Base-by-base conservation (phyloP, 768 basidiomycete species). In the Mycena belliarum region DNA sequence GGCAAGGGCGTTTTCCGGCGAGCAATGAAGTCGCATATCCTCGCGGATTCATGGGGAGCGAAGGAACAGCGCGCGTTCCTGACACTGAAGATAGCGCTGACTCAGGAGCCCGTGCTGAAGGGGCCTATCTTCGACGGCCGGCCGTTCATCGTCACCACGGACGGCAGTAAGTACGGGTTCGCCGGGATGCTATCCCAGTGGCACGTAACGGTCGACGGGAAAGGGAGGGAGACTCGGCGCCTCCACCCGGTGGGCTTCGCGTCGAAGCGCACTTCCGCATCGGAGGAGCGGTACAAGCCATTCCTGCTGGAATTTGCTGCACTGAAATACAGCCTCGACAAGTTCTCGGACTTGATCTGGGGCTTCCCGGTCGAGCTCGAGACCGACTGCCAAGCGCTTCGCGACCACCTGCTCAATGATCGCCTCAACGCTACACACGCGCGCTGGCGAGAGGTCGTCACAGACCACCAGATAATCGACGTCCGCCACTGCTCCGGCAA, bases 291-390 rank as follows among this genome's bases (percentile, higher is more conserved):
- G 6, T 75, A 73, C 57, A 65, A 66, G 46, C 72, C 70, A 1
- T 74, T 68, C 57, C 50, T 73, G 7, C 65, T 71, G 9, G 71
- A 75, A 49, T 73, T 75, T 43, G 73, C 73, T 4, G 53, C 53
- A 16, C 53, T 55, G 24, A 55, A 55, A 16, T 55, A 46, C 37
- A 15, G 69, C 68, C 14, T 64, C 67, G 49, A 55, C 37, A 55
- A 67, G 66, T 47, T 68, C 57, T 55, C 40, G 49, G 64, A 32
- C 37, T 58, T 15, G 54, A 65, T 29, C 9, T 73, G 10, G 61
- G 68, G 43, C 67, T 71, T 1, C 66, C 56, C 49, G 9, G 70
- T 57, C 68, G 58, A 60, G 61, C 51, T 20, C 26, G 54, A 55
- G 28, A 55, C 54, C 11, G 46, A 55, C 46, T 55, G 54, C 14